phyloP scores from a whole-genome alignment of 228 moss, liverwort and hornwort species.

The Sphagnum magellanicum region DNA sequence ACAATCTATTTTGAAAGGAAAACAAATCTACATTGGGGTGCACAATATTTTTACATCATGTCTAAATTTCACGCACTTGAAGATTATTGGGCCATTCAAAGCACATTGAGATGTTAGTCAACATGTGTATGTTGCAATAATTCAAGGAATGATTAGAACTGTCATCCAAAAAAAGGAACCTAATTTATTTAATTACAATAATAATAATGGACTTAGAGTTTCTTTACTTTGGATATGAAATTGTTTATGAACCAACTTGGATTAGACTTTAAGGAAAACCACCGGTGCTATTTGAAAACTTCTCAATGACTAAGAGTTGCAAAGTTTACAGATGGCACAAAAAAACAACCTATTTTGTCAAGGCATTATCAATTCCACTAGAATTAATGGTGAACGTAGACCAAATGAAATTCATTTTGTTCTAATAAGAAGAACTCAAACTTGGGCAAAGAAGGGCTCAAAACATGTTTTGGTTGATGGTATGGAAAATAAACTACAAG shows the following conservation, averaged over 20 bases:
- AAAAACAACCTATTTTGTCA: not conserved
- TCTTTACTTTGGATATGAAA: not conserved
- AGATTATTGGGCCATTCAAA: not conserved
- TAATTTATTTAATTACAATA: not conserved
- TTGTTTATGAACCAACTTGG: not conserved
- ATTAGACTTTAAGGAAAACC: not conserved
- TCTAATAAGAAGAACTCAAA: not conserved
- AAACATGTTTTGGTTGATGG: not conserved
- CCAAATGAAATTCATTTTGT: not conserved
- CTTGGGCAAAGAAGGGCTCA: not conserved
- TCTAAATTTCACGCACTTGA: not conserved
- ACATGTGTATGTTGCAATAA: not conserved
- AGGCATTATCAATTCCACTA: not conserved
- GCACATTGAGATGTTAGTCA: not conserved
- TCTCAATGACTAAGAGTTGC: not conserved
- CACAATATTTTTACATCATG: not conserved
- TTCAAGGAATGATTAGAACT: not conserved
- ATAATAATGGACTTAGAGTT: not conserved
- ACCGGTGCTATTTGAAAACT: not conserved
- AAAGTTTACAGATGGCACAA: not conserved
- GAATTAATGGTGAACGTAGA: not conserved
- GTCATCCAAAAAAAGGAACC: not conserved
- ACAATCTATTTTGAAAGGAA: not conserved
- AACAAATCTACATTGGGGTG: not conserved
- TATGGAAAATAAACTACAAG: not conserved